Evolutionary conservation across 495 filamentous ascomycete genomes (phyloP), one percentile per base, ranked within the genome.

Genomic region (Aspergillus heteromorphus): DNA sequence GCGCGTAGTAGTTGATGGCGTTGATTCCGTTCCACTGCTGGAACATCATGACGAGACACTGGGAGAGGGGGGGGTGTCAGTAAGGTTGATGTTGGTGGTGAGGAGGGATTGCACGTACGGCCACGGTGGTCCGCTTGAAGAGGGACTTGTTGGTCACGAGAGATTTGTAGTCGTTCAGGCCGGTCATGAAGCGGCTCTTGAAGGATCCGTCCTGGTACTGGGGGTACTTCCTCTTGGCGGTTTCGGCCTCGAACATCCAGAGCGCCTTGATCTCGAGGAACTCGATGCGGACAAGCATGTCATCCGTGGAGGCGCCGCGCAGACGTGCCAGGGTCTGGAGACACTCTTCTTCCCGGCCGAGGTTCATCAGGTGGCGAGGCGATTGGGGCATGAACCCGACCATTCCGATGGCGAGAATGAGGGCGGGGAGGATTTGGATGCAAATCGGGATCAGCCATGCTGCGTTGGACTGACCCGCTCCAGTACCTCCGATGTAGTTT

Each of bases 251-350:
- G 59, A 91, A 91, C 18, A 82, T 69, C 2, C 80, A 81, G 63
- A 89, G 85, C 0, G 87, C 85, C 65, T 86, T 86, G 71, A 92
- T 91, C 65, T 91, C 88, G 31, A 87, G 76, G 65, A 83, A 89
- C 63, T 91, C 88, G 13, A 91, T 75, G 67, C 85, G 83, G 56
- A 92, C 79, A 0, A 88, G 40, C 2, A 49, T 45, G 18, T 65
- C 62, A 19, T 59, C 58, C 10, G 69, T 59, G 19, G 83, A 80
- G 14, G 75, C 62, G 18, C 84, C 84, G 63, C 91, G 88, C 6
- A 93, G 77, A 29, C 71, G 73, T 1, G 86, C 74, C 9, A 91
- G 73, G 1, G 85, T 79, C 23, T 71, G 71, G 36, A 80, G 78
- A 1, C 82, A 82, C 65, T 89, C 85, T 0, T 74, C 73, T 60